phyloP scores from a whole-genome alignment of 2,329 filamentous ascomycete genomes.

The Esteya vermicola region DNA sequence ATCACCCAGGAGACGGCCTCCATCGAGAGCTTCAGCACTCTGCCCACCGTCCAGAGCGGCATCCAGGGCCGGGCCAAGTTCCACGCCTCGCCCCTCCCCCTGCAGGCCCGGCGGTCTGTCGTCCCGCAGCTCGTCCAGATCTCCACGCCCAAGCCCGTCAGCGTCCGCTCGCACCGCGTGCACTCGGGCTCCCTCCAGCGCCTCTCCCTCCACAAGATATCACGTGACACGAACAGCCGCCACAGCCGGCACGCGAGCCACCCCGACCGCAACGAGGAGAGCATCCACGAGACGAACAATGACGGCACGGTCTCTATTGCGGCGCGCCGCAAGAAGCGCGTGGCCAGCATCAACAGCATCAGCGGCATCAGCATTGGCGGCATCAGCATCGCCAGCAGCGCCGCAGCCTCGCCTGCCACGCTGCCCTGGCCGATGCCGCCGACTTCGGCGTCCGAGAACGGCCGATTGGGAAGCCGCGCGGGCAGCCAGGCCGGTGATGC shows the following conservation, averaged over 20 bases:
- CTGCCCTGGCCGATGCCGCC: conserved; percentile 10
- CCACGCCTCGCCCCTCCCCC: neutral
- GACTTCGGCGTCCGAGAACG: conserved; percentile 2
- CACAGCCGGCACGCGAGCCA: no score
- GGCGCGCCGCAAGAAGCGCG: no score
- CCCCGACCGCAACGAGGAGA: no score
- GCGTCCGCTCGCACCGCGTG: neutral
- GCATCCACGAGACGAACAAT: no score
- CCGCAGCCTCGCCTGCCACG: conserved; percentile 6
- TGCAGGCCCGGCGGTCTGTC: neutral
- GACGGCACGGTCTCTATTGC: no score
- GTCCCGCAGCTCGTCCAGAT: neutral
- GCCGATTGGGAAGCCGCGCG: neutral
- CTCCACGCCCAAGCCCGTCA: neutral
- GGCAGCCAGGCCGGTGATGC: neutral
- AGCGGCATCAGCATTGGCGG: conserved; percentile 7
- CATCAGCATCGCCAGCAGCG: conserved; percentile 11
- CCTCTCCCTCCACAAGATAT: no score
- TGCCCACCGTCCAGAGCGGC: neutral
- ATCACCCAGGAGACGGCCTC: neutral
- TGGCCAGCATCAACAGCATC: no score
- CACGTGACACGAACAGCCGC: no score
- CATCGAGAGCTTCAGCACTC: conserved; percentile 6
- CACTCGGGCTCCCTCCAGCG: neutral
- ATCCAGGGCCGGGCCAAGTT: neutral